Conservation (phyloP, 495 filamentous ascomycete genomes). For the Podospora fimiseda region DNA sequence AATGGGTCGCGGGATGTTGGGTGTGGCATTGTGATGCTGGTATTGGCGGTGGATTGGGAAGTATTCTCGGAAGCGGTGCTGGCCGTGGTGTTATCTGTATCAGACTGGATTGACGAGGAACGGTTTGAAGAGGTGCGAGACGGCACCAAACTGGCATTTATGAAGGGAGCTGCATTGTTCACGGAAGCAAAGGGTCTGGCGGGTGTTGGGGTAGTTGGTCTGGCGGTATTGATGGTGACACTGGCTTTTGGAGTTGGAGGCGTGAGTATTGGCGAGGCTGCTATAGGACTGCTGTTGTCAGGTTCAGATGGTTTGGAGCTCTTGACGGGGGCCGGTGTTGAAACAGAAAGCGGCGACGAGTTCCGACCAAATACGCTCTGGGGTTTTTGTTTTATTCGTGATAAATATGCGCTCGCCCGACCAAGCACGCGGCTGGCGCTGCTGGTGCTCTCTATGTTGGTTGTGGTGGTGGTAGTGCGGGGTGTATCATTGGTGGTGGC, state of each 20-base stretch:
- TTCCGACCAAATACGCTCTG: slow-evolving; percentile 32
- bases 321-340: slow-evolving; percentile 20
- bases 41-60: slow-evolving; percentile 47
- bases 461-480: slow-evolving; percentile 19
- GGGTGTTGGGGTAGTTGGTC: background rate
- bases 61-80: slow-evolving; percentile 50
- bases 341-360: slow-evolving; percentile 16
- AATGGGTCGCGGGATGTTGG: slow-evolving; percentile 67
- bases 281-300: slow-evolving; percentile 10
- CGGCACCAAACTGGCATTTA: slow-evolving; percentile 26
- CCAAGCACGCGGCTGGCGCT: slow-evolving; percentile 22
- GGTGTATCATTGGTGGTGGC: slow-evolving; percentile 15
- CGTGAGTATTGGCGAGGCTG: slow-evolving; percentile 6
- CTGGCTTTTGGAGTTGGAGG: slow-evolving; percentile 12
- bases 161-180: slow-evolving; percentile 17
- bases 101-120: slow-evolving; percentile 27
- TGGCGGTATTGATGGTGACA: background rate
- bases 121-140: slow-evolving; percentile 49
- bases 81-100: slow-evolving; percentile 41
- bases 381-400: slow-evolving; percentile 37
- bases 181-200: slow-evolving; percentile 3
- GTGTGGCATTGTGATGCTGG: slow-evolving; percentile 34
- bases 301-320: slow-evolving; percentile 17
- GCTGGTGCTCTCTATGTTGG: slow-evolving; percentile 24
- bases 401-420: slow-evolving; percentile 34